Base-by-base conservation (phyloP, 176 grass and related monocot genomes). In the Zoysia pacifica region DNA sequence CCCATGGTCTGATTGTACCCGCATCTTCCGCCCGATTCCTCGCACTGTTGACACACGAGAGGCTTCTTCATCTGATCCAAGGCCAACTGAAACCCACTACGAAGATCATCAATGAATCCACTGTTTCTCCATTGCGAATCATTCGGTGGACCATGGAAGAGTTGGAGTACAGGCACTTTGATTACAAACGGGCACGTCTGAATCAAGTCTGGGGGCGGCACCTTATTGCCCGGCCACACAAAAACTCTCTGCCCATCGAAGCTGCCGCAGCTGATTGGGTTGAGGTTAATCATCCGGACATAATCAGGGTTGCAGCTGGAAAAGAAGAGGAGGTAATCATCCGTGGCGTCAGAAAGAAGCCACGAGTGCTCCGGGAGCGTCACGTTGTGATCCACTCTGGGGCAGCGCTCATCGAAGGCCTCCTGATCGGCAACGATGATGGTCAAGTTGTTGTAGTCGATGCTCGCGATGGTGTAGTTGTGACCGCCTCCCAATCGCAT, bases 111-210 rank as follows among this genome's bases (percentile, higher is more conserved):
- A 19, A 4, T 3, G 9, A 54, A 81, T 28, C 7, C 46, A 20
- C 0, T 15, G 2, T 0, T 4, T 28, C 2, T 4, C 84, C 84
- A 81, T 38, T 0, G 0, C 6, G 11, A 0, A 2, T 7, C 3
- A 0, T 12, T 18, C 7, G 0, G 2, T 14, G 12, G 0, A 11
- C 19, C 6, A 3, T 13, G 0, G 0, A 0, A 0, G 37, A 42
- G 71, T 5, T 62, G 61, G 7, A 46, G 71, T 19, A 86, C 64
- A 5, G 71, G 78, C 5, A 38, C 38, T 63, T 54, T 0, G 56
- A 63, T 3, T 39, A 70, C 39, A 9, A 0, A 0, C 0, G 0
- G 0, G 78, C 78, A 76, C 1, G 0, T 2, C 7, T 0, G 12
- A n/a, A 1, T 0, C 77, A 36, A 80, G 9, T 19, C 18, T 15